Base-by-base conservation (phyloP, 1,284 basidiomycete species). In the Puccinia coronata region DNA sequence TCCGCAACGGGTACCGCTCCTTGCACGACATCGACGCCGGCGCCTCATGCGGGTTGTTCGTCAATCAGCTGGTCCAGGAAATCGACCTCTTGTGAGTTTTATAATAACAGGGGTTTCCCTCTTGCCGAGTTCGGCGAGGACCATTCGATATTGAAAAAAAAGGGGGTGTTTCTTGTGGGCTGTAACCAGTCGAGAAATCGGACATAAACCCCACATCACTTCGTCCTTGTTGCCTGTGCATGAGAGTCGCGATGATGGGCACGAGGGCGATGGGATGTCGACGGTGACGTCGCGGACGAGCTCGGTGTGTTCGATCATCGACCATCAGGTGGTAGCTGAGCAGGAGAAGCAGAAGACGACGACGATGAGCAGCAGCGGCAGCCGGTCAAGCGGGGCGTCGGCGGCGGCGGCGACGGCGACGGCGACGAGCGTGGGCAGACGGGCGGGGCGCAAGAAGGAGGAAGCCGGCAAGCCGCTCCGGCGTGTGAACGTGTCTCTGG, bases 261-360 rank as follows among this genome's bases (percentile, higher is more conserved):
- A 70, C 14, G 47, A 51, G 5, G 6, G 20, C 4, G 43, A 31
- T 2, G n/a, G 16, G 67, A 53, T 31, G 67, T 70, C 67, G 67
- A 70, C 43, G 67, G 43, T 34, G 14, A 49, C 43, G 3, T 70
- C 67, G 18, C 25, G 67, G 25, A 28, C 25, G 67, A 70, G 67
- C 20, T 70, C 67, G 43, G 31, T 53, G 14, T 49, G 49, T 31
- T 70, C 67, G 67, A 70, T 70, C 49, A 70, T 70, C 20, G 67
- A 70, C 31, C 67, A 70, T n/a, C 67, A 70, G 0, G 11, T 36
- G 34, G 25, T 14, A 55, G 53, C 51, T 25, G 25, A 31, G 11
- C 4, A 53, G 6, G 5, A n/a, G n/a, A 53, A 31, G 55, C 55
- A 18, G 25, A n/a, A n/a, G n/a, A n/a, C n/a, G n/a, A n/a, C 57